phyloP scores from a whole-genome alignment of 768 basidiomycete species.

The Dentipellis fragilis region DNA sequence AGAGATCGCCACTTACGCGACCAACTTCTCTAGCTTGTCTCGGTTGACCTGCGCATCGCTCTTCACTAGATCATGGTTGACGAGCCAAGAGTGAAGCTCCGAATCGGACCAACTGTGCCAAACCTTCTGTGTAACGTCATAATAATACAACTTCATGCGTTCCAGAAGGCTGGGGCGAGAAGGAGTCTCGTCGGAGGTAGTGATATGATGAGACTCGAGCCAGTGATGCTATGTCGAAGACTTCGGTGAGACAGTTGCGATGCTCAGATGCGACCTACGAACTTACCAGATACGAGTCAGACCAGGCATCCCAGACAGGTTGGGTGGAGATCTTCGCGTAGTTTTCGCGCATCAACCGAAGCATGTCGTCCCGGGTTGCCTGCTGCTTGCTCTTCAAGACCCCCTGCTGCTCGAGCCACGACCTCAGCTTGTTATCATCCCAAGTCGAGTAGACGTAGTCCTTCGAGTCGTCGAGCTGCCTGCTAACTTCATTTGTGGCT shows the following conservation, averaged over 20 bases:
- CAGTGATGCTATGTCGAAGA: constrained; percentile 51
- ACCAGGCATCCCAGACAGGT: constrained; percentile 61
- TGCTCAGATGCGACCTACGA: neutral
- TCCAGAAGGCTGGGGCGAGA: constrained; percentile 46
- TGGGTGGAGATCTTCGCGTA: constrained; percentile 29
- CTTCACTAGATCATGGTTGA: constrained; percentile 65
- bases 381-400: constrained; percentile 54
- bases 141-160: constrained; percentile 76
- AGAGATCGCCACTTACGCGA: constrained; percentile 36
- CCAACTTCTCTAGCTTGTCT: constrained; percentile 70
- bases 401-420: constrained; percentile 68
- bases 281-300: constrained; percentile 69
- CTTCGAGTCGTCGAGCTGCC: constrained; percentile 57
- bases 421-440: constrained; percentile 68
- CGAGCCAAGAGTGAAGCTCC: constrained; percentile 69
- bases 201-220: constrained; percentile 70
- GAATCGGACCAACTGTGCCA: constrained; percentile 72
- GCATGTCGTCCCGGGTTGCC: constrained; percentile 56
- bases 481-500: constrained; percentile 40
- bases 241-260: neutral
- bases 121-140: constrained; percentile 32
- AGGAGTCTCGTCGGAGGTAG: constrained; percentile 46
- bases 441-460: constrained; percentile 88
- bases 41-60: constrained; percentile 52
- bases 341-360: constrained; percentile 49